Percentiles rank a stretch among this genome's conserved stretches.
These are phyloP conservation scores for Coemansia sp. DNA, from an alignment of 192 early-diverging fungal genomes.

Conservation along the genomic window DNA sequence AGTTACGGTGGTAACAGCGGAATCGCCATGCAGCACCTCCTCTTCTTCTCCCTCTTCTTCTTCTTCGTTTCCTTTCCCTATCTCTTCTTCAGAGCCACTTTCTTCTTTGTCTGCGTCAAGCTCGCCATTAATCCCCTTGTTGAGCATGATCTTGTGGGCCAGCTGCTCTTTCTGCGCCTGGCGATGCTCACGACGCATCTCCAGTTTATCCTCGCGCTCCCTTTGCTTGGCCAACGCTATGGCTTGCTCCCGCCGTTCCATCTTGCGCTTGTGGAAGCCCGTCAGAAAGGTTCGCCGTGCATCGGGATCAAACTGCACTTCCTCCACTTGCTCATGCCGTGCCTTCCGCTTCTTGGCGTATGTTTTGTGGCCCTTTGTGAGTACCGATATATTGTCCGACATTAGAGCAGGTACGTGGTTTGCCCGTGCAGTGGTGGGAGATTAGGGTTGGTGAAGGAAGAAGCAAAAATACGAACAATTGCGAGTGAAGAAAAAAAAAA, in stretches of 20 bases:
- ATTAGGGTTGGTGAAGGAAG: constrained; percentile 2
- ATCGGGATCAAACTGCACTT: constrained; percentile 65
- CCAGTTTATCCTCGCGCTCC: constrained; percentile 60
- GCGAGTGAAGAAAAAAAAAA: neutral
- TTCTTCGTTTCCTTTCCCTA: neutral
- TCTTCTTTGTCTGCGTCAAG: constrained; percentile 20
- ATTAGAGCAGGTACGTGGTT: no score
- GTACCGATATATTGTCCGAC: constrained; percentile 59
- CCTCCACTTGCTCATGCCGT: constrained; percentile 64
- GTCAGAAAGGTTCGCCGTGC: constrained; percentile 71
- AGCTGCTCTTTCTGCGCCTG: constrained; percentile 61
- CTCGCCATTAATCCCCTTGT: constrained; percentile 37
- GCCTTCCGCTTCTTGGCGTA: constrained; percentile 74
- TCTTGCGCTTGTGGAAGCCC: constrained; percentile 79
- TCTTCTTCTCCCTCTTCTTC: constrained; percentile 55
- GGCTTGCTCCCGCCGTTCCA: constrained; percentile 67
- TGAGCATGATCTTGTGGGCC: constrained; percentile 51
- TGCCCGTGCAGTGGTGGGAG: no score
- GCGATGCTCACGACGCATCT: constrained; percentile 54
- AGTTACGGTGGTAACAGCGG: constrained; percentile 70
- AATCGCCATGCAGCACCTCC: constrained; percentile 59
- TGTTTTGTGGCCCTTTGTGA: constrained; percentile 63
- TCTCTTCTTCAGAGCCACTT: constrained; percentile 21
- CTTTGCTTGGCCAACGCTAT: constrained; percentile 53
- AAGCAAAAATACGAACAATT: neutral